Conservation (phyloP, 177 flowering plant genomes). For the Tripterygium wilfordii region DNA sequence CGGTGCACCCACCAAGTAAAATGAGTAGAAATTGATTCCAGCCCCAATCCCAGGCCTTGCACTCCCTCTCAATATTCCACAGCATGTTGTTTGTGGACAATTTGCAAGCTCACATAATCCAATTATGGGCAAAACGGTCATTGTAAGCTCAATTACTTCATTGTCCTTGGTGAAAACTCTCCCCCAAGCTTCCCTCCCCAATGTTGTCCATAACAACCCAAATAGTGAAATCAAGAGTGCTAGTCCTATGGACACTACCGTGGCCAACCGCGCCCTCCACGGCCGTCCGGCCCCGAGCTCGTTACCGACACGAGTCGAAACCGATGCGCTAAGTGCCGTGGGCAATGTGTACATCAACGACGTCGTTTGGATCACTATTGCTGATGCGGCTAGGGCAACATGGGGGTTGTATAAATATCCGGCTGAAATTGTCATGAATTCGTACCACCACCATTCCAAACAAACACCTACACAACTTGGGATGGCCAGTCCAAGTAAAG, state of each 20-base stretch:
- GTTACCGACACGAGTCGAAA: constrained; percentile 74
- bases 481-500: constrained; percentile 46
- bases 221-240: constrained; percentile 38
- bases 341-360: constrained; percentile 93
- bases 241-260: constrained; percentile 40
- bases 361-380: constrained; percentile 90
- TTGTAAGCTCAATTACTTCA: constrained; percentile 51
- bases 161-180: constrained; percentile 65
- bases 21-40: constrained; percentile 67
- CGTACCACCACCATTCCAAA: constrained; percentile 99
- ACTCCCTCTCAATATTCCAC: constrained; percentile 81
- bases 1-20: constrained; percentile 87
- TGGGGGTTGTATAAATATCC: constrained; percentile 67
- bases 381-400: constrained; percentile 61
- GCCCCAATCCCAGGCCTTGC: constrained; percentile 79
- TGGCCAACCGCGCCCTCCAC: constrained; percentile 47
- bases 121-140: constrained; percentile 60
- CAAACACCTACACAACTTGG: constrained; percentile 83
- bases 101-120: constrained; percentile 90
- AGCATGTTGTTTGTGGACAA: constrained; percentile 91
- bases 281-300: constrained; percentile 86
- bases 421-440: constrained; percentile 76
- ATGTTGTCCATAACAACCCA: constrained; percentile 51
- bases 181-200: constrained; percentile 66
- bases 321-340: constrained; percentile 56